A percentile compares a stretch with the other conserved stretches of the same genome.
phyloP scores from a whole-genome alignment of 495 filamentous ascomycete genomes.

The Lentithecium fluviatile region DNA sequence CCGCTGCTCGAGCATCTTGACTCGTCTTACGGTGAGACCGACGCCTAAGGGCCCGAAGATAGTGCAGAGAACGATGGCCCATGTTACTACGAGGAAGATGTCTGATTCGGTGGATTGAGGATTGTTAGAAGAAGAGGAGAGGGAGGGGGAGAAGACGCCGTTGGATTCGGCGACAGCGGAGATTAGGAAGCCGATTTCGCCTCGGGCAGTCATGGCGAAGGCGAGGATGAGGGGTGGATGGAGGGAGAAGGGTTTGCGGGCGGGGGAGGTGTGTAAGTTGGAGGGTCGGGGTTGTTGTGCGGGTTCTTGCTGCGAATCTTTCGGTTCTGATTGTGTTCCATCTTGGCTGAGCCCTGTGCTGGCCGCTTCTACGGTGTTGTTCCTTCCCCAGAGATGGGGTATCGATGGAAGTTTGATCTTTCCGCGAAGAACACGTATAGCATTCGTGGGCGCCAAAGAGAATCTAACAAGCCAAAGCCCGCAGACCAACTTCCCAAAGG shows the following conservation, averaged over 20 bases:
- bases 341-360: not conserved
- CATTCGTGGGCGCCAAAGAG: constrained; percentile 10
- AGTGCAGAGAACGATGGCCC: constrained; percentile 76
- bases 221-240: constrained; percentile 61
- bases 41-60: constrained; percentile 69
- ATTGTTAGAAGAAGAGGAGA: constrained; percentile 45
- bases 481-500: constrained; percentile 60
- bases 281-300: not conserved
- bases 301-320: not conserved
- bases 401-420: constrained; percentile 14
- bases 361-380: not conserved
- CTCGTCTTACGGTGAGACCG: constrained; percentile 57
- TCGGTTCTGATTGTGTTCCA: not conserved
- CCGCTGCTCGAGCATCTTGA: constrained; percentile 41
- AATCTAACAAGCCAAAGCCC: constrained; percentile 64
- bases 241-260: constrained; percentile 53
- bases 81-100: constrained; percentile 65
- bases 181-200: constrained; percentile 79
- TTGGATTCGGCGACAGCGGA: constrained; percentile 63
- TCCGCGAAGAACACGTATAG: not conserved
- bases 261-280: constrained; percentile 17
- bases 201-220: constrained; percentile 69
- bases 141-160: constrained; percentile 53
- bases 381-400: constrained; percentile 33
- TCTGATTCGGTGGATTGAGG: constrained; percentile 33